Evolutionary conservation across 2,329 filamentous ascomycete species (phyloP), one percentile per base, ranked within the genome.

Genomic region (Beauveria australis): DNA sequence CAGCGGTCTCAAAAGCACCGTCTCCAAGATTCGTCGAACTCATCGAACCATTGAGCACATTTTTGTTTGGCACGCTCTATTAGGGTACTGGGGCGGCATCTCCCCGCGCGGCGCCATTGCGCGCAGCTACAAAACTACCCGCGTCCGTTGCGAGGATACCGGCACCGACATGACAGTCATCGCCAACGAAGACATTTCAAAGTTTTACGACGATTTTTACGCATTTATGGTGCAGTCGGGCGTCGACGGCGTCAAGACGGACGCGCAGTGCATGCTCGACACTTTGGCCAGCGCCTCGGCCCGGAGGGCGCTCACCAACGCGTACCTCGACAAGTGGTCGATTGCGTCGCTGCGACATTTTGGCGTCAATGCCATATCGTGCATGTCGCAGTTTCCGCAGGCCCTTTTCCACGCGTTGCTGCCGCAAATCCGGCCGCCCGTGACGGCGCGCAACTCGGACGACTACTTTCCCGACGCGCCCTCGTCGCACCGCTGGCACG

Each of bases 191-290:
- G 91, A 97, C 65, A 83, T 93, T 1, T 75, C 78, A 12, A 81
- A 80, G 33, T 89, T 97, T 70, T 99, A 96, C 72, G 80, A 91
- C 61, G 93, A 97, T 71, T 97, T 97, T 71, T 99, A 97, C 71
- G 74, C 76, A 2, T 97, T 96, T 68, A 81, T 99, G 1, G 79
- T 80, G 0, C 80, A 81, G 3, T 82, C 83, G 41, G 92, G 92
- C 0, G 79, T 99, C 37, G 89, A 96, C 70, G 87, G 87, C 0
- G 92, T 96, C 66, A 99, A 99, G 73, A 92, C 92, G 0, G 94
- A 99, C 71, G 91, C 86, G 0, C 93, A 99, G 69, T 96, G 92
- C 75, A 90, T 92, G 76, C 77, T 96, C 19, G 93, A 97, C 70
- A 83, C 88, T 3, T 82, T 92, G 67, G 75, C 81, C 26, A 82